Evolutionary conservation across 306 rosid genomes (phyloP).

Genomic region (Quercus mongolica): DNA sequence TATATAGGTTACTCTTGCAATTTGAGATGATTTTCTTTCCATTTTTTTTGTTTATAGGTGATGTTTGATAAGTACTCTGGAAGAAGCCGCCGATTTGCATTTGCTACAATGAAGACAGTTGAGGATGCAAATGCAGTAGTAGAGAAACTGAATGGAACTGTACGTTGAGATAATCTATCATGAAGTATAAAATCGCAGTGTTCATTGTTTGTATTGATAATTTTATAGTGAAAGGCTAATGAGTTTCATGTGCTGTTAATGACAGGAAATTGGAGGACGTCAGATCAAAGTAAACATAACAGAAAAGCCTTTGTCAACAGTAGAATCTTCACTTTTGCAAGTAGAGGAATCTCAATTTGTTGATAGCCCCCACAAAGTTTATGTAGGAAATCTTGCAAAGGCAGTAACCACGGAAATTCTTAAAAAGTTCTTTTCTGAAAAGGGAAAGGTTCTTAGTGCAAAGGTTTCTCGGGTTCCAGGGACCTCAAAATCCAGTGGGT

Average conservation of each 20-base stretch:
- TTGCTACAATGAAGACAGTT: slow-evolving; percentile 70
- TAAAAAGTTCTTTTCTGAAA: slow-evolving; percentile 61
- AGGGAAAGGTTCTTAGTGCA: slow-evolving; percentile 77
- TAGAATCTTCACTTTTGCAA: slow-evolving; percentile 43
- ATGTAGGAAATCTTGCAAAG: slow-evolving; percentile 91
- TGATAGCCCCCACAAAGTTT: slow-evolving; percentile 90
- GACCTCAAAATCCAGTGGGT: slow-evolving; percentile 83
- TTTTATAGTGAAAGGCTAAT: slow-evolving; percentile 5
- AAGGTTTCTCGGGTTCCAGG: slow-evolving; percentile 93
- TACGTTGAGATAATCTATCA: slow-evolving; percentile 31
- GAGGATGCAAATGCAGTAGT: slow-evolving; percentile 75
- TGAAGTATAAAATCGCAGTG: not conserved
- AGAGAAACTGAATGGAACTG: slow-evolving; percentile 91
- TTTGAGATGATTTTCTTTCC: slow-evolving; percentile 1
- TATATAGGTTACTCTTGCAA: not conserved
- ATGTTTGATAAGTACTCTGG: slow-evolving; percentile 92
- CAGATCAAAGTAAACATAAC: slow-evolving; percentile 80
- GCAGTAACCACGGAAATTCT: slow-evolving; percentile 68
- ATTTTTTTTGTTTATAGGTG: slow-evolving; percentile 48
- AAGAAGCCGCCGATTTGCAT: slow-evolving; percentile 91
- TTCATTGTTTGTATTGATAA: not conserved
- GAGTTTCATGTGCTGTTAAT: slow-evolving; percentile 21
- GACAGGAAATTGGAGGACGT: slow-evolving; percentile 83
- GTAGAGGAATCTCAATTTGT: slow-evolving; percentile 67
- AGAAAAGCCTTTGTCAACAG: slow-evolving; percentile 60